phyloP scores from a whole-genome alignment of 306 rosid genomes.

The Phaseolus lunatus region DNA sequence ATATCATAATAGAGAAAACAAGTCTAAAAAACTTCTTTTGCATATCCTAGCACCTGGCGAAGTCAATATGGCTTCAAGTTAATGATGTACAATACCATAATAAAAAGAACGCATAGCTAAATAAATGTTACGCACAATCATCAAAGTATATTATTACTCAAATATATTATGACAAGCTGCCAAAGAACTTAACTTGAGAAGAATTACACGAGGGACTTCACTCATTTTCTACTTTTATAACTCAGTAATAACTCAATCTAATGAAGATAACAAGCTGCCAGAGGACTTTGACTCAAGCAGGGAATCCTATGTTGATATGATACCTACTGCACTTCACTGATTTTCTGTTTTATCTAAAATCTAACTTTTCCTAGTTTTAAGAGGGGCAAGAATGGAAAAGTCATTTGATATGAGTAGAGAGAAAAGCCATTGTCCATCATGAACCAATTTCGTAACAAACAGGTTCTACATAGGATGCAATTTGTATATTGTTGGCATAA shows the following conservation, averaged over 20 bases:
- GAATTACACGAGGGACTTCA: background rate
- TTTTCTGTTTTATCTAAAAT: background rate
- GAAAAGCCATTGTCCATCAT: background rate
- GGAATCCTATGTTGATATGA: background rate
- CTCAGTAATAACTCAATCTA: background rate
- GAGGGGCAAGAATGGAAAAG: constrained; percentile 1
- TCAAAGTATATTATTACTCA: constrained; percentile 4
- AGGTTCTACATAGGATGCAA: background rate
- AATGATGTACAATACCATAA: background rate
- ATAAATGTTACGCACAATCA: background rate
- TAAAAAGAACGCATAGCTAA: constrained; percentile 2
- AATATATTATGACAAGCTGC: background rate
- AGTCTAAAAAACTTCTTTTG: constrained; percentile 68
- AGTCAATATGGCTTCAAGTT: constrained; percentile 18
- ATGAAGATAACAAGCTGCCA: background rate
- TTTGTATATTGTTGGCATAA: background rate
- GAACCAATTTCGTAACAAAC: background rate
- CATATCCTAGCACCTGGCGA: constrained; percentile 65
- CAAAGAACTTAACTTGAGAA: background rate
- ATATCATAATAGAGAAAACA: constrained; percentile 65
- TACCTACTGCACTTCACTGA: background rate
- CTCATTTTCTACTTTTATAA: background rate
- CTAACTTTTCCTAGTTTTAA: background rate
- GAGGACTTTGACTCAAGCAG: background rate
- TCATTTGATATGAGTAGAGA: background rate